Base-by-base conservation (phyloP, 2,329 filamentous ascomycete species). In the Aspergillus eucalypticola region DNA sequence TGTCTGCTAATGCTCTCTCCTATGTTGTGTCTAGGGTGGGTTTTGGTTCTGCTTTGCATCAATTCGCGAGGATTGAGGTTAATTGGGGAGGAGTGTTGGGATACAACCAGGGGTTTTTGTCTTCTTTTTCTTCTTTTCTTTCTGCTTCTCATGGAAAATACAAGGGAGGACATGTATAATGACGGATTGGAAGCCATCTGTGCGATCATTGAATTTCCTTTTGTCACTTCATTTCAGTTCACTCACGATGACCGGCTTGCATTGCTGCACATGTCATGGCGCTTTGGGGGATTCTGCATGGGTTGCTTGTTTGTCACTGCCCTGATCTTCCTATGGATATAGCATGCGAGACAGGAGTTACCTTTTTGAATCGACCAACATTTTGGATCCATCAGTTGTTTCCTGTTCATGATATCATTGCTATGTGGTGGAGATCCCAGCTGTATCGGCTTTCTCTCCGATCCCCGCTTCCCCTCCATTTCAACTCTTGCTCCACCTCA, bases 231-330 rank as follows among this genome's bases (percentile, higher is more conserved):
- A 23, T 32, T 61, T 21, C 44, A 52, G 32, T 51, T 60, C 54
- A 44, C 54, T 60, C 50, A 61, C 60, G 56, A 66, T 64, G 66
- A 62, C 55, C 51, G 54, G 61, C 60, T 65, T 64, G 65, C 66
- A 69, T 69, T 63, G 62, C 60, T 60, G 57, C 65, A 68, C 66
- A 66, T 67, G 64, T 60, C 61, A 63, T 58, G 67, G 67, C 67
- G 67, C 61, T 64, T 64, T 35, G 32, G 55, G 54, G 66, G 67
- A 65, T 64, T 65, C 61, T 53, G 49, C 39, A 23, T 54, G 44
- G 38, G 15, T 55, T 58, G 44, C 49, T 35, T 51, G 44, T 39
- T 46, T 55, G 39, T 55, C 21, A 41, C 44, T 17, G 53, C 27
- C 25, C n/a, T 21, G 53, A 21, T 46, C 10, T 55, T 44, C 38